phyloP scores from a whole-genome alignment of 2,329 filamentous ascomycete genomes.

The Pseudogymnoascus sp. region DNA sequence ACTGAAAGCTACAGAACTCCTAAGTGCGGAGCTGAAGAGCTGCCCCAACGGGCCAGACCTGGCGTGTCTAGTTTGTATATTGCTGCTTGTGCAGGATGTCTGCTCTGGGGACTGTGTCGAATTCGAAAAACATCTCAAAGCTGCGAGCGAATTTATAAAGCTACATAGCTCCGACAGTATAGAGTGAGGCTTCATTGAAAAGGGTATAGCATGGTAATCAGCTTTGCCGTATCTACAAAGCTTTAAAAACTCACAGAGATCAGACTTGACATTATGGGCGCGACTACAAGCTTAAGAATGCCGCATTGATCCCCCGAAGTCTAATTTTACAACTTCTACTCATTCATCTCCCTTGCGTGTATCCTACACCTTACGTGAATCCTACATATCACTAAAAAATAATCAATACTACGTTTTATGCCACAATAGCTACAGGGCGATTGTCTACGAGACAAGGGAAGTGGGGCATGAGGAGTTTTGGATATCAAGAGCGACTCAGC shows the following conservation, averaged over 20 bases:
- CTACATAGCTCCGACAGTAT: not conserved
- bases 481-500: no score
- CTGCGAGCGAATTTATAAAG: not conserved
- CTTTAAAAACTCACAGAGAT: not conserved
- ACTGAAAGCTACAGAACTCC: not conserved
- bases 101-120: not conserved
- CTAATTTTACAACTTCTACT: no score
- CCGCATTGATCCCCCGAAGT: not conserved
- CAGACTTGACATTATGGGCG: not conserved
- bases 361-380: no score
- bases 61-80: not conserved
- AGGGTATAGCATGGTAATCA: not conserved
- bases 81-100: not conserved
- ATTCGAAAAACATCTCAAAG: not conserved
- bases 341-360: no score
- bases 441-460: no score
- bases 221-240: not conserved
- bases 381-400: not conserved
- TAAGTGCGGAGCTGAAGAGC: not conserved
- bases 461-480: no score
- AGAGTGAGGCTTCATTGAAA: not conserved
- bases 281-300: not conserved
- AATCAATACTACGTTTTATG: no score
- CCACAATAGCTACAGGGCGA: no score
- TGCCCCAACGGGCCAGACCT: not conserved